Evolutionary conservation across 352 stramenopile genomes (phyloP).

Genomic region (Phytophthora constricta): DNA sequence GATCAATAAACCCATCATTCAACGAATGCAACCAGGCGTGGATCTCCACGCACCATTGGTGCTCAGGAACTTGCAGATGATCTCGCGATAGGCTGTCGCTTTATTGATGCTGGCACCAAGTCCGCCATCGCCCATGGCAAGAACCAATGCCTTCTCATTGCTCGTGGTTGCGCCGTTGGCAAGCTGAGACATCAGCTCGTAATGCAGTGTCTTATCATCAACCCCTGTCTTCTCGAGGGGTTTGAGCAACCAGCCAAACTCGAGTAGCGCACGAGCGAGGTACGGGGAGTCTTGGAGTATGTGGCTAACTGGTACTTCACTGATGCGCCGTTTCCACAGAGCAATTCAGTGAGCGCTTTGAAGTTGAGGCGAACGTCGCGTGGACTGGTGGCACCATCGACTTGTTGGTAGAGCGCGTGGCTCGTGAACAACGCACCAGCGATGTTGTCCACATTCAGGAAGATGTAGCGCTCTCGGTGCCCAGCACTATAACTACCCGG

Average conservation of each 20-base stretch:
- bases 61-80: too few relatives aligned
- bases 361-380: constrained; percentile 18
- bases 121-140: too few relatives aligned
- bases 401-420: constrained; percentile 3
- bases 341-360: constrained; percentile 5
- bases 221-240: background rate
- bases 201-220: background rate
- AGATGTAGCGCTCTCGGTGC: constrained; percentile 16
- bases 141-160: too few relatives aligned
- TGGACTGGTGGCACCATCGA: constrained; percentile 8
- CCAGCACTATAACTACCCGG: background rate
- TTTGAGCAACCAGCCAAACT: background rate
- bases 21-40: too few relatives aligned
- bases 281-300: too few relatives aligned
- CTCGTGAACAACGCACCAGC: background rate
- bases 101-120: too few relatives aligned
- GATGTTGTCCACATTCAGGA: constrained; percentile 28
- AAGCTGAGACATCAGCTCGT: background rate
- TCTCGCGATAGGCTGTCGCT: too few relatives aligned
- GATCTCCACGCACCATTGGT: too few relatives aligned
- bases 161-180: too few relatives aligned
- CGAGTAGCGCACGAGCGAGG: background rate
- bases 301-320: too few relatives aligned
- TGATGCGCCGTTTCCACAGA: too few relatives aligned
- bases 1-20: too few relatives aligned